These are phyloP conservation scores for Teratosphaeria viscida DNA, from an alignment of 2,329 filamentous ascomycete genomes.

Conservation along the genomic window DNA sequence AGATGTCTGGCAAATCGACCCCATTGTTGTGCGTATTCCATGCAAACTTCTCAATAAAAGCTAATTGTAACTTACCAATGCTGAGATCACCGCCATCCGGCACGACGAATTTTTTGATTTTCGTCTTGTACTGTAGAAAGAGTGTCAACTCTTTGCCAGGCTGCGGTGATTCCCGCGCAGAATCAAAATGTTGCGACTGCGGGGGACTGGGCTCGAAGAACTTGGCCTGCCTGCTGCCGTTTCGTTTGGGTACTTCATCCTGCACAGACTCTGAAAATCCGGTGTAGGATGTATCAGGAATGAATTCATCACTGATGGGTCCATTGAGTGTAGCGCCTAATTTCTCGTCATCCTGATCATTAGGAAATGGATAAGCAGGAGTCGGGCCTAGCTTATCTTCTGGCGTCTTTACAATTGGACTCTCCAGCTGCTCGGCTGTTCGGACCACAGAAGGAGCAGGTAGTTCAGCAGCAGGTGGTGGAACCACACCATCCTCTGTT, in stretches of 20 bases:
- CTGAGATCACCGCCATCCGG: conserved; percentile 77
- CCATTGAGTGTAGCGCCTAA: conserved; percentile 25
- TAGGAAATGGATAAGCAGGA: conserved; percentile 18
- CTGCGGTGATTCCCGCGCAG: conserved; percentile 51
- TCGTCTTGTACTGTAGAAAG: conserved; percentile 92
- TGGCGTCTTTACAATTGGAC: conserved; percentile 47
- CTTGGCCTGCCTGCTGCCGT: conserved; percentile 8
- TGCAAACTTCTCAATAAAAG: conserved; percentile 97
- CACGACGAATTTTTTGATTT: conserved; percentile 91
- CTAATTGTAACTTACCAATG: conserved; percentile 78
- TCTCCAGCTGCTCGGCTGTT: conserved; percentile 28
- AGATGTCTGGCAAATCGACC: conserved; percentile 86
- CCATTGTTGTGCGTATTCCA: conserved; percentile 98
- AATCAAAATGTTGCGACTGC: conserved; percentile 30
- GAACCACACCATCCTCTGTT: neutral
- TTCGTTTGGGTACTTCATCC: conserved; percentile 26
- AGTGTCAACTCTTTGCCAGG: conserved; percentile 80
- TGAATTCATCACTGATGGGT: conserved; percentile 22
- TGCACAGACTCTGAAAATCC: conserved; percentile 5
- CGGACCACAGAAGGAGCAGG: neutral
- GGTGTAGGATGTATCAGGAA: conserved; percentile 5
- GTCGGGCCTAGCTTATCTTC: conserved; percentile 49
- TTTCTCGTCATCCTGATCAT: conserved; percentile 7
- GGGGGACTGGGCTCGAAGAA: conserved; percentile 26
- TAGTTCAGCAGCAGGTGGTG: neutral